Conservation (phyloP, 2,329 filamentous ascomycete species). For the Penicillium sclerotiorum region DNA sequence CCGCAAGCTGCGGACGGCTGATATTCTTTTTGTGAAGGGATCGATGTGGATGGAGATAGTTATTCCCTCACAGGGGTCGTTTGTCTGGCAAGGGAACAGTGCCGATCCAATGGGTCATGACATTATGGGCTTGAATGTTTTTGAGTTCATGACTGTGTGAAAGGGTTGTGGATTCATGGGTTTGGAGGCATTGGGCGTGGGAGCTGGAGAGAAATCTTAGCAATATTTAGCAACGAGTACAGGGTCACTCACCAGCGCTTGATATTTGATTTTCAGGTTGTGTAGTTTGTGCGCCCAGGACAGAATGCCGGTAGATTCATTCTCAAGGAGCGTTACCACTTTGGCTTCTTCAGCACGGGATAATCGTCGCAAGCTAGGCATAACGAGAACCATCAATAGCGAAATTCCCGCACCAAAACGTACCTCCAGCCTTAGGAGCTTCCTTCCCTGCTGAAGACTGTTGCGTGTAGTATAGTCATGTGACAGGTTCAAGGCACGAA, state of each 20-base stretch:
- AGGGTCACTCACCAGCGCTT: conserved; percentile 4
- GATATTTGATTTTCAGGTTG: conserved; percentile 2
- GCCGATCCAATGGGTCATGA: conserved; percentile 2
- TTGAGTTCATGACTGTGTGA: conserved; percentile 10
- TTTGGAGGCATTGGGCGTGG: not conserved
- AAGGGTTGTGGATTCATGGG: not conserved
- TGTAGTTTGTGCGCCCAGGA: not conserved
- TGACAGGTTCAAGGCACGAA: conserved; percentile 8
- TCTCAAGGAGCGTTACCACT: conserved; percentile 2
- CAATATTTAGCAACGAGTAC: too few relatives aligned
- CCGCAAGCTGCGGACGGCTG: conserved; percentile 4
- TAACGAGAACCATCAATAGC: conserved; percentile 3
- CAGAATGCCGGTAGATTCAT: conserved; percentile 2
- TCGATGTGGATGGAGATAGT: conserved; percentile 10
- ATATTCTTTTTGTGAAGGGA: conserved; percentile 14
- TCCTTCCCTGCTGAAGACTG: conserved; percentile 9
- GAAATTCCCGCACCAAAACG: conserved; percentile 7
- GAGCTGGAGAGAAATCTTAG: not conserved
- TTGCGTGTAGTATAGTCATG: conserved; percentile 6
- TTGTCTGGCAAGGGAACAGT: conserved; percentile 13
- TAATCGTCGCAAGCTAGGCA: conserved; percentile 11
- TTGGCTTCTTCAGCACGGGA: conserved; percentile 9
- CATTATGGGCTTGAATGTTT: conserved; percentile 2
- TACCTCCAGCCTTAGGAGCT: conserved; percentile 9
- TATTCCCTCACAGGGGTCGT: not conserved